Percentiles rank a stretch among this genome's conserved stretches.
Evolutionary conservation across 2,329 filamentous ascomycete genomes (phyloP).

Genomic region (Neoscytalidium dimidiatum): DNA sequence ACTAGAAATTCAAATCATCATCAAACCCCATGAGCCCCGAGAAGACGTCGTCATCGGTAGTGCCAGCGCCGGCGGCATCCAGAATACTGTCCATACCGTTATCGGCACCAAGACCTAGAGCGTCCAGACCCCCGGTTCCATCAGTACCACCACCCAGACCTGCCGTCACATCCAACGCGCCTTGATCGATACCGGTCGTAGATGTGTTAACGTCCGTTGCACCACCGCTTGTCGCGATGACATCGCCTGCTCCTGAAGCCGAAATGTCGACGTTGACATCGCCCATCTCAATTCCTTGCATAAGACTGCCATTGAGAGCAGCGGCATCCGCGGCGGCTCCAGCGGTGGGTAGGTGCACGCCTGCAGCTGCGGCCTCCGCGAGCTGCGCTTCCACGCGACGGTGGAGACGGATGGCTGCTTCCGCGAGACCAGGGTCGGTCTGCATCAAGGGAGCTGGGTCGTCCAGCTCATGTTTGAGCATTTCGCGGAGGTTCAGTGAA

Average conservation of each 20-base stretch:
- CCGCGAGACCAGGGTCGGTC: conserved; percentile 59
- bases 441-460: conserved; percentile 59
- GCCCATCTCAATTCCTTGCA: conserved; percentile 19
- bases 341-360: not conserved
- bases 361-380: conserved; percentile 17
- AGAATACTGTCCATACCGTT: conserved; percentile 13
- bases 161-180: not conserved
- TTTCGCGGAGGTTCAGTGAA: conserved; percentile 58
- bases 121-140: conserved; percentile 3
- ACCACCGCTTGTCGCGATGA: not conserved
- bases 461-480: conserved; percentile 60
- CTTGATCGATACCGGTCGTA: not conserved
- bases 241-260: not conserved
- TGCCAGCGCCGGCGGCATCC: conserved; percentile 2
- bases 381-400: conserved; percentile 68
- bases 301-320: conserved; percentile 7
- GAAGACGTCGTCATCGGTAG: conserved; percentile 17
- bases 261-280: conserved; percentile 14
- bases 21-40: conserved; percentile 13
- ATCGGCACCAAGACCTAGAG: conserved; percentile 1
- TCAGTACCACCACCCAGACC: not conserved
- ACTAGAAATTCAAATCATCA: conserved; percentile 18
- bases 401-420: conserved; percentile 64
- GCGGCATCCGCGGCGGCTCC: conserved; percentile 4
- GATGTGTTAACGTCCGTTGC: not conserved